Percentiles rank a stretch among this genome's conserved stretches.
These are phyloP conservation scores for Penicillium sumatraense DNA, from an alignment of 2,329 filamentous ascomycete genomes.

Conservation along the genomic window DNA sequence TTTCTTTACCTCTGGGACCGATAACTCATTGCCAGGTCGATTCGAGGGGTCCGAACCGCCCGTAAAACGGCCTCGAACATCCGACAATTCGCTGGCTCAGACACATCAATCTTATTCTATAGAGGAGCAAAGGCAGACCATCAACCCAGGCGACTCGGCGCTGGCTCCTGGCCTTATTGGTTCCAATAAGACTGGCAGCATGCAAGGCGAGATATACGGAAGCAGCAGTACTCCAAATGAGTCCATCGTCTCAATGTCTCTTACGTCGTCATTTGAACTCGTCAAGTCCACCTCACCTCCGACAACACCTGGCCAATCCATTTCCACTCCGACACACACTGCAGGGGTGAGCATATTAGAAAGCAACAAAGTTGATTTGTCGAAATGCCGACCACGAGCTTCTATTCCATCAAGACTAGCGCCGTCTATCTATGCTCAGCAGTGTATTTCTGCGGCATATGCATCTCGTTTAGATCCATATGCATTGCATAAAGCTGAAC, in stretches of 20 bases:
- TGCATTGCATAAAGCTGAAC: slow-evolving; percentile 82
- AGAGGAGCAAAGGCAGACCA: not conserved
- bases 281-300: slow-evolving; percentile 34
- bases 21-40: slow-evolving; percentile 1
- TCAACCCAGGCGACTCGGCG: not conserved
- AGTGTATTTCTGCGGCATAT: slow-evolving; percentile 88
- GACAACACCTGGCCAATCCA: slow-evolving; percentile 19
- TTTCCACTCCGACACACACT: slow-evolving; percentile 17
- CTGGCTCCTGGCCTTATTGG: slow-evolving; percentile 7
- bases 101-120: slow-evolving; percentile 4
- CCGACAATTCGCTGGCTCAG: slow-evolving; percentile 11
- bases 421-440: slow-evolving; percentile 79
- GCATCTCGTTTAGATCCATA: slow-evolving; percentile 89
- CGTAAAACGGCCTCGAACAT: slow-evolving; percentile 23
- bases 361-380: slow-evolving; percentile 33
- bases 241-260: slow-evolving; percentile 31
- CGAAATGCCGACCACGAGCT: slow-evolving; percentile 71
- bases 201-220: slow-evolving; percentile 15
- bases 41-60: slow-evolving; percentile 20
- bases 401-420: slow-evolving; percentile 80
- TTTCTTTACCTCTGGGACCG: not conserved
- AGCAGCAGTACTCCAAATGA: slow-evolving; percentile 30
- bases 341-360: slow-evolving; percentile 27
- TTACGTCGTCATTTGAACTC: slow-evolving; percentile 27
- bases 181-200: not conserved